Conservation (phyloP, 2,329 filamentous ascomycete species). For the Teratosphaeria viscida region DNA sequence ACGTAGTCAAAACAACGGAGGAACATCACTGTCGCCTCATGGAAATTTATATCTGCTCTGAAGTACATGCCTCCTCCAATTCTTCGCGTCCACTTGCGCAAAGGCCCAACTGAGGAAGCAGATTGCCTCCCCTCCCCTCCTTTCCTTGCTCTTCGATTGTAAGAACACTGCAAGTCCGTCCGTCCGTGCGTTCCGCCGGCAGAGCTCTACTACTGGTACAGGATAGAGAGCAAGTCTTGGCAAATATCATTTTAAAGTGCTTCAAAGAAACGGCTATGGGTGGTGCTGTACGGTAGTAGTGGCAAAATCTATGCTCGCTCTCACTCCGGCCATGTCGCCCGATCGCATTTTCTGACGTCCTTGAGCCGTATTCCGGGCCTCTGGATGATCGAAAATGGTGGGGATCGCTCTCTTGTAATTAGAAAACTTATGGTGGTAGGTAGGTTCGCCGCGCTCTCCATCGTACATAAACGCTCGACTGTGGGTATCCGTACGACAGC, state of each 20-base stretch:
- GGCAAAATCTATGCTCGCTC: not conserved
- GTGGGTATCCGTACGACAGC: not conserved
- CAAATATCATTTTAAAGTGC: not conserved
- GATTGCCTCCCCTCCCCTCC: not conserved
- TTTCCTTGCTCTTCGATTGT: not conserved
- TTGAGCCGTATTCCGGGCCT: not conserved
- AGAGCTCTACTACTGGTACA: not conserved
- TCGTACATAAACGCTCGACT: not conserved
- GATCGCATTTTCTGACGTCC: not conserved
- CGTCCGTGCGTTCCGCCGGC: not conserved
- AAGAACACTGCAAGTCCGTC: not conserved
- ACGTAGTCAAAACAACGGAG: not conserved
- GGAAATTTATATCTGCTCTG: not conserved
- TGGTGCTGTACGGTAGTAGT: not conserved
- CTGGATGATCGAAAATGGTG: not conserved
- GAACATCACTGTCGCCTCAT: not conserved
- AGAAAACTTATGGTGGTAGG: not conserved
- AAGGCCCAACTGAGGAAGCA: not conserved
- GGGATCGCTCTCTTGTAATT: not conserved
- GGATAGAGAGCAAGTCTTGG: not conserved
- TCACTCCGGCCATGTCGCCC: not conserved
- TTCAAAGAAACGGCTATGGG: not conserved
- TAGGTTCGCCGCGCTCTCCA: not conserved
- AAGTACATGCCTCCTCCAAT: not conserved
- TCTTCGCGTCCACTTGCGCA: not conserved